Evolutionary conservation across 2,329 filamentous ascomycete species (phyloP), one percentile per base, ranked within the genome.

Genomic region (Reticulascus tulasneorum): DNA sequence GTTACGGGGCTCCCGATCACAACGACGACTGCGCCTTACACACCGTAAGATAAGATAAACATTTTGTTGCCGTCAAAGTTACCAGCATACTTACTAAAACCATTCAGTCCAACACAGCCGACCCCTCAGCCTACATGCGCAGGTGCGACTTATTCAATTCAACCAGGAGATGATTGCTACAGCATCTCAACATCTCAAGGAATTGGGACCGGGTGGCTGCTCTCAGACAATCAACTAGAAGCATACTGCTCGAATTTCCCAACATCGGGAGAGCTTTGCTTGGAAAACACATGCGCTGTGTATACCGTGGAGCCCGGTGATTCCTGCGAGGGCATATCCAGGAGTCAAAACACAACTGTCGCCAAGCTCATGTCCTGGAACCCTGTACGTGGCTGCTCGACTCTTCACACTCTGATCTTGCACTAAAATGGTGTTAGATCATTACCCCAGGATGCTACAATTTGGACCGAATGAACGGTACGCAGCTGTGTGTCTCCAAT

Each of bases 211-310:
- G 33, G 37, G 23, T 45, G 49, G 44, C 32, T 50, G 29, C 38
- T 48, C 9, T 13, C 38, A n/a, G 45, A 50, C 42, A 45, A 53
- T 25, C 27, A 47, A 35, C 39, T 52, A 9, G 42, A 30, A 11
- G 49, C 49, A 11, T 35, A 35, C 9, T 35, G 33, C 25, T 18
- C 5, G 12, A 27, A 29, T 10, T 35, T 35, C 20, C 26, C 33
- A 13, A 35, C 26, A n/a, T 35, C 33, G 15, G 33, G 22, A 41
- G 38, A 20, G 22, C 46, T 52, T 25, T 53, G 49, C 29, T 37
- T 53, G 18, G 44, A 38, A 20, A 46, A 47, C 22, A 36, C 23
- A 9, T 53, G 50, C 44, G 42, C 23, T 12, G 30, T 22, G 7
- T 16, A 20, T 22, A 25, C 26, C 8, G 33, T 29, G 11, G 26